These are phyloP conservation scores for Aspergillus sclerotiicarbonarius DNA, from an alignment of 495 filamentous ascomycete species.

Conservation along the genomic window DNA sequence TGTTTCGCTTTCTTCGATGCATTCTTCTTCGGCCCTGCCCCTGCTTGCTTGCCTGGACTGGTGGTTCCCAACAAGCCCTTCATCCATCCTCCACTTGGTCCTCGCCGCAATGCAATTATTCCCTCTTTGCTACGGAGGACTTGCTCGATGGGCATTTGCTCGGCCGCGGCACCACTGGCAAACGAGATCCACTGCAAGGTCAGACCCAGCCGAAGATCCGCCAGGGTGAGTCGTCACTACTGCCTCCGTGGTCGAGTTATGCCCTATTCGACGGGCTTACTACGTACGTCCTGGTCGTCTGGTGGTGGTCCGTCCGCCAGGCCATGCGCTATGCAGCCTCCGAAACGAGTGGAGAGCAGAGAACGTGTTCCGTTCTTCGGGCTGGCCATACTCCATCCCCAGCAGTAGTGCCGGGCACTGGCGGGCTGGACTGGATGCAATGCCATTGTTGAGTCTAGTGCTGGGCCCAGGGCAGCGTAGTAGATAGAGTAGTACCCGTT, in stretches of 20 bases:
- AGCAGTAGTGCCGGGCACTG: no score
- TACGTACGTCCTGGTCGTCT: background rate
- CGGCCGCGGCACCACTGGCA: background rate
- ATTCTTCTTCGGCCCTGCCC: no score
- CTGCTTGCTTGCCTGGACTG: no score
- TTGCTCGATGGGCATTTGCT: background rate
- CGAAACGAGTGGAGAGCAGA: slow-evolving; percentile 6
- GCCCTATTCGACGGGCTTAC: slow-evolving; percentile 2
- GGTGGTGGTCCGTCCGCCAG: background rate
- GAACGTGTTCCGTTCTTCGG: background rate
- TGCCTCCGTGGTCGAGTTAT: slow-evolving; percentile 7
- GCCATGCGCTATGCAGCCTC: background rate
- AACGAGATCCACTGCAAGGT: slow-evolving; percentile 22
- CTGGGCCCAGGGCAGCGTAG: no score
- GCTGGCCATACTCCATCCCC: no score
- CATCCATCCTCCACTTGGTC: background rate
- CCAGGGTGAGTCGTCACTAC: slow-evolving; percentile 8
- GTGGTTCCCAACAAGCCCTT: background rate
- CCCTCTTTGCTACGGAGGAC: background rate
- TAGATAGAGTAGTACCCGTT: no score
- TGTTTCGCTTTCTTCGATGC: no score
- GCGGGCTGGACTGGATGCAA: background rate
- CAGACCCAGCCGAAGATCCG: slow-evolving; percentile 25
- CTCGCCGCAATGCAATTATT: background rate
- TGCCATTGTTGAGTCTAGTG: background rate